Conservation (phyloP, 2,329 filamentous ascomycete genomes). For the Aaosphaeria arxii region DNA sequence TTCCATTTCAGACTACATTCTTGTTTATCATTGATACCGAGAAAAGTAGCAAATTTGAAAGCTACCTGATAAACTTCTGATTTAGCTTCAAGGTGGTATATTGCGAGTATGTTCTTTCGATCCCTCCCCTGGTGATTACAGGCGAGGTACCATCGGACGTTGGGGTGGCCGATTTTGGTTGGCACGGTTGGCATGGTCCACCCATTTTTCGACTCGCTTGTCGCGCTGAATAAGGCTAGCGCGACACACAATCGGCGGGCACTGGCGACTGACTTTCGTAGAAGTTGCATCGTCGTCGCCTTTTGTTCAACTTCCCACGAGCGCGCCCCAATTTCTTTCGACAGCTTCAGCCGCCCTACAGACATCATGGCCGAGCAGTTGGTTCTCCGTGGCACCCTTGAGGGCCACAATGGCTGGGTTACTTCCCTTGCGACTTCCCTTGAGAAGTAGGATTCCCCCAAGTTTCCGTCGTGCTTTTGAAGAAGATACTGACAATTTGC, state of each 20-base stretch:
- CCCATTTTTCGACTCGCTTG: slow-evolving; percentile 2
- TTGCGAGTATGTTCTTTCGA: neutral
- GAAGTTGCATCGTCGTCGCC: slow-evolving; percentile 2
- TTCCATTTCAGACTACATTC: too few relatives aligned
- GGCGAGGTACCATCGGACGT: neutral
- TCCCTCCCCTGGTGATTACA: neutral
- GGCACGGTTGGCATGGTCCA: too few relatives aligned
- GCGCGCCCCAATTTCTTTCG: slow-evolving; percentile 25
- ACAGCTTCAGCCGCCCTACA: slow-evolving; percentile 34
- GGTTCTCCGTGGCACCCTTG: slow-evolving; percentile 94
- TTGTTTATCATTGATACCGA: too few relatives aligned
- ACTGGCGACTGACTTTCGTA: neutral
- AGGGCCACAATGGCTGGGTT: slow-evolving; percentile 99
- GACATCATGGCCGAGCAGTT: slow-evolving; percentile 82
- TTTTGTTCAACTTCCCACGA: slow-evolving; percentile 10
- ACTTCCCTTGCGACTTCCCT: slow-evolving; percentile 97
- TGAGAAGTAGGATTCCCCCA: slow-evolving; percentile 70
- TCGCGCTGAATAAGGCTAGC: slow-evolving; percentile 2
- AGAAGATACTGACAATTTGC: slow-evolving; percentile 29
- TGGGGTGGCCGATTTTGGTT: too few relatives aligned
- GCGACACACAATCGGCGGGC: slow-evolving; percentile 3
- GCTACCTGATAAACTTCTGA: too few relatives aligned
- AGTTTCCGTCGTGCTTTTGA: slow-evolving; percentile 4
- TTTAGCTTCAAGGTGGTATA: too few relatives aligned
- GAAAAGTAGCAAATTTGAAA: too few relatives aligned